Conservation (phyloP, 805 yeast species). For the Metschnikowia matae region DNA sequence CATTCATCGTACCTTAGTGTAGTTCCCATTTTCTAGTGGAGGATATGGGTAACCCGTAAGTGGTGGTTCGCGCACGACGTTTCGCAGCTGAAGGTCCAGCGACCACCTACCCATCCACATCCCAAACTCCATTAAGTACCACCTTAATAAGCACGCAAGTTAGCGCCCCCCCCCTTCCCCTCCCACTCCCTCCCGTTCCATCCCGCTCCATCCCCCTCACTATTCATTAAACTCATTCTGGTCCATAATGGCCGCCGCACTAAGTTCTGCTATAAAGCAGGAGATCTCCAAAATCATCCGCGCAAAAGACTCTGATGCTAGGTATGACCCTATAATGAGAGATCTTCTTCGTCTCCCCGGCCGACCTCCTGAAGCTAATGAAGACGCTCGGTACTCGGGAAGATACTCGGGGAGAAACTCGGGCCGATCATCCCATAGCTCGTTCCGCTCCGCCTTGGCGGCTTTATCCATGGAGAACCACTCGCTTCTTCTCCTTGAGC, state of each 20-base stretch:
- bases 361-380: constrained; percentile 2
- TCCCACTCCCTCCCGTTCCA: no score
- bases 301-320: constrained; percentile 5
- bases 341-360: constrained; percentile 29
- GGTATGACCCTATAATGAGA: constrained; percentile 28
- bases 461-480: constrained; percentile 24
- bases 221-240: neutral
- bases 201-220: no score
- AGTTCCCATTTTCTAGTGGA: no score
- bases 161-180: neutral
- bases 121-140: no score
- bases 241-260: constrained; percentile 3
- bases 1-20: no score
- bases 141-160: no score
- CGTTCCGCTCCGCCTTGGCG: neutral
- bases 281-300: constrained; percentile 5
- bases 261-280: constrained; percentile 3
- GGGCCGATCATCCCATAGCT: no score
- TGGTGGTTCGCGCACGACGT: constrained; percentile 3
- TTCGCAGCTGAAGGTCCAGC: neutral
- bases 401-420: no score
- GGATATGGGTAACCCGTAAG: neutral
- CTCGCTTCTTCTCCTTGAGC: constrained; percentile 29
- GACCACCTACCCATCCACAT: no score
- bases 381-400: neutral